Evolutionary conservation across 2,329 filamentous ascomycete species (phyloP), one percentile per base, ranked within the genome.

Genomic region (Berkeleyomyces basicola): DNA sequence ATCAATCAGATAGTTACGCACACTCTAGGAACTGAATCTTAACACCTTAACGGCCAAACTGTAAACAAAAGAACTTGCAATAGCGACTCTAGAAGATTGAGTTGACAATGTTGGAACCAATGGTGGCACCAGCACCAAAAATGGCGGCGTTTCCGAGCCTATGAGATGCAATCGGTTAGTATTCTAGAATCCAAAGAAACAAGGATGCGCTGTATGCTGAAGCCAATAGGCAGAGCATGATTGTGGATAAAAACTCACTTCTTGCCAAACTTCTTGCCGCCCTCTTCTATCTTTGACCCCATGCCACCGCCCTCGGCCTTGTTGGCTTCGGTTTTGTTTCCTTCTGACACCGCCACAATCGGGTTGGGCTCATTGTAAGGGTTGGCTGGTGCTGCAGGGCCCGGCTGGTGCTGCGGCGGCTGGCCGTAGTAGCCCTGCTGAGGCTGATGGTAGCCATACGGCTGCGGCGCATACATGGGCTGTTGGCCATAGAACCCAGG

Each of bases 191-290:
- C n/a, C 3, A 37, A 40, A 47, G 14, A 40, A 92, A 73, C 11
- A 9, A 40, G n/a, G 7, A 43, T 59, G 9, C 16, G 2, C 42
- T 9, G 10, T 14, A 40, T 2, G 37, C 49, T 31, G 7, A 16
- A 62, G 40, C 10, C n/a, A 37, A 33, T 10, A 31, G 40, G 3
- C 44, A 7, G 11, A 33, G 14, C 7, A 42, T 44, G 44, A 40
- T 49, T 23, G 3, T 33, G 7, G 6, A 47, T 11, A 51, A 4
- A 31, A 61, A 49, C 65, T 65, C 49, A 66, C 79, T 96, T 97
- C 82, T 95, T 95, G 67, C 92, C 91, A 74, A 96, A 88, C 77
- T 96, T 96, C 84, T 96, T 96, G 63, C 89, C 90, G 63, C 84
- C 82, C 73, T 89, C 80, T 66, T 83, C 80, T 14, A 84, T 76